Evolutionary conservation across 2,329 filamentous ascomycete species (phyloP), one percentile per base, ranked within the genome.

Genomic region (Fonsecaea nubica): DNA sequence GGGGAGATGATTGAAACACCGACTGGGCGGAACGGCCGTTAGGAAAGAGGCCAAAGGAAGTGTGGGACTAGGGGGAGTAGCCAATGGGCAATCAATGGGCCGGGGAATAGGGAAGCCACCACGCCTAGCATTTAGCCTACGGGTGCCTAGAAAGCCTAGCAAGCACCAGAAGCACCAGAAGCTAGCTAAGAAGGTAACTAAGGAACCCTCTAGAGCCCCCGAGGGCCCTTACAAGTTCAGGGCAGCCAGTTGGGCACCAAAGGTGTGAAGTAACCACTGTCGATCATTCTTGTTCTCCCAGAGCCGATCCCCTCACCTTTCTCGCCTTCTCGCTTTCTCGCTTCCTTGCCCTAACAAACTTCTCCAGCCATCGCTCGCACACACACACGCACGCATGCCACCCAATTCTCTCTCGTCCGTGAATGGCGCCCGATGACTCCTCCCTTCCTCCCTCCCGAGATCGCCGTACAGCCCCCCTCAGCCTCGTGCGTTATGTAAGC

Each of bases 161-260:
- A 18, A 25, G 45, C 21, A 50, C 45, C 45, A 50, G 18, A 50
- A 50, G 45, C 45, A 50, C 45, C 45, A 50, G 45, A 50, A 50
- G 18, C 21, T 50, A 25, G 21, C 45, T 50, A 50, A 50, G 45
- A 50, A 50, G 45, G 18, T 15, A 2, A 42, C 38, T 42, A 42
- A 15, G 12, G 38, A 12, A 8, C 38, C 38, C 38, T 42, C 10
- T 5, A 42, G 12, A 3, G 5, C 38, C 38, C 38, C 38, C 12
- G 2, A 1, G 2, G 35, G 35, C 40, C 40, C 40, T 8, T 42
- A n/a, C 4, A n/a, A 8, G 15, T 18, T 6, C 45, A 50, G 25
- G 58, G 58, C 58, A 45, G 45, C 58, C 58, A 61, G 58, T 61
- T 61, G 58, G 58, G 58, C 58, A 61, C 7, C 58, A 61, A 61